Conservation (phyloP, 345 rosid species). For the Eutrema heterophyllum region DNA sequence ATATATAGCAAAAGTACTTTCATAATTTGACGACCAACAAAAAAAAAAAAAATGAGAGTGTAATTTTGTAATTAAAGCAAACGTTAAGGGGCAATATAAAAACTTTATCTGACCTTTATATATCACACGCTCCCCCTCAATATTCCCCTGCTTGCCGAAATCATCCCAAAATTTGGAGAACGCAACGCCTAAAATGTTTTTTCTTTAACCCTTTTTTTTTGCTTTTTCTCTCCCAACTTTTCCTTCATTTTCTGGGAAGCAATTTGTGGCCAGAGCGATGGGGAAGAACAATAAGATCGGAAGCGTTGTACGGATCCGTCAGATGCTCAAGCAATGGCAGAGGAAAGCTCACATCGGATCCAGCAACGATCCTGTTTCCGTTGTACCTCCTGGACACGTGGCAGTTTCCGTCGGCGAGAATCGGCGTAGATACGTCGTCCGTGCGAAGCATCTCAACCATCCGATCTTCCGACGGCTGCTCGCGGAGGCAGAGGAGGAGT, state of each 20-base stretch:
- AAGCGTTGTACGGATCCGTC: constrained; percentile 70
- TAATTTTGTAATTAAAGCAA: background rate
- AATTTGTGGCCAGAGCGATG: constrained; percentile 18
- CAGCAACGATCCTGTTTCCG: constrained; percentile 30
- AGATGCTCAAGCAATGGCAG: constrained; percentile 78
- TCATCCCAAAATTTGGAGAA: background rate
- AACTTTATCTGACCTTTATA: background rate
- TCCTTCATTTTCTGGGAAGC: constrained; percentile 23
- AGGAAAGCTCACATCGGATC: constrained; percentile 45
- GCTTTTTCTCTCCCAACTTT: background rate
- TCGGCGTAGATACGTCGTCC: constrained; percentile 57
- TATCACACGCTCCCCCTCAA: background rate
- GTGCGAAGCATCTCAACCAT: constrained; percentile 75
- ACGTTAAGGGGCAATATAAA: background rate
- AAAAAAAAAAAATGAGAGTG: background rate
- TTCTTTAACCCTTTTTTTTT: background rate
- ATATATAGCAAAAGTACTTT: background rate
- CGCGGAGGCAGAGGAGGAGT: constrained; percentile 76
- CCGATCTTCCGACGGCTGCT: constrained; percentile 68
- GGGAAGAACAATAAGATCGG: constrained; percentile 56
- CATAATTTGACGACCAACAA: background rate
- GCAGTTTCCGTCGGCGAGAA: constrained; percentile 67
- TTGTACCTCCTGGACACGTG: constrained; percentile 82
- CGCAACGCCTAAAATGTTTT: constrained; percentile 26
- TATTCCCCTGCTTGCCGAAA: constrained; percentile 23